Percentiles rank a stretch among this genome's conserved stretches.
These are phyloP conservation scores for Zea luxurians DNA, from an alignment of 176 grass and related monocot species.

Conservation along the genomic window DNA sequence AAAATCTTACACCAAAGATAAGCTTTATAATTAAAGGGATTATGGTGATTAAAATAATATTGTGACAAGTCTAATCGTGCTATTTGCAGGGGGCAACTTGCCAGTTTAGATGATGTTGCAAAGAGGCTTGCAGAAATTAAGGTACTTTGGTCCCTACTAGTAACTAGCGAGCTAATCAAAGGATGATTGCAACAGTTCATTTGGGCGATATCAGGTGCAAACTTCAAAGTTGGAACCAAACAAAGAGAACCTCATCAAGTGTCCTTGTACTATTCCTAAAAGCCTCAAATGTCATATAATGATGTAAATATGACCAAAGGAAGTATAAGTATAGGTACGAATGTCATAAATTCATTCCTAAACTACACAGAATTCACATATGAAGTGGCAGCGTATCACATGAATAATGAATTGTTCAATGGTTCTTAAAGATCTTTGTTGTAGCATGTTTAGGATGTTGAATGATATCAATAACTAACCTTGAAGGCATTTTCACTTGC, in stretches of 20 bases:
- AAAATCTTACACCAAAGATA: neutral
- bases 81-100: neutral
- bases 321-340: neutral
- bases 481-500: constrained; percentile 71
- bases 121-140: neutral
- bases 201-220: neutral
- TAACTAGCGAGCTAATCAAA: neutral
- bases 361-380: neutral
- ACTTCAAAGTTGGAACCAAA: neutral
- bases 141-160: neutral
- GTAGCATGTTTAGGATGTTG: constrained; percentile 10
- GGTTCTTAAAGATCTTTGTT: constrained; percentile 1
- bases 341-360: constrained; percentile 12
- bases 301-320: neutral
- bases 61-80: neutral
- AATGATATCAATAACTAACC: constrained; percentile 56
- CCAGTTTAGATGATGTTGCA: neutral
- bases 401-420: neutral
- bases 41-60: neutral
- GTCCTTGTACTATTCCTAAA: neutral
- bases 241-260: neutral
- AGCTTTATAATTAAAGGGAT: neutral
- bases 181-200: neutral
- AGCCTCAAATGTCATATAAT: no score
- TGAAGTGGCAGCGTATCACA: neutral